These are phyloP conservation scores for Syzygium grande DNA, from an alignment of 345 rosid species.

Conservation along the genomic window DNA sequence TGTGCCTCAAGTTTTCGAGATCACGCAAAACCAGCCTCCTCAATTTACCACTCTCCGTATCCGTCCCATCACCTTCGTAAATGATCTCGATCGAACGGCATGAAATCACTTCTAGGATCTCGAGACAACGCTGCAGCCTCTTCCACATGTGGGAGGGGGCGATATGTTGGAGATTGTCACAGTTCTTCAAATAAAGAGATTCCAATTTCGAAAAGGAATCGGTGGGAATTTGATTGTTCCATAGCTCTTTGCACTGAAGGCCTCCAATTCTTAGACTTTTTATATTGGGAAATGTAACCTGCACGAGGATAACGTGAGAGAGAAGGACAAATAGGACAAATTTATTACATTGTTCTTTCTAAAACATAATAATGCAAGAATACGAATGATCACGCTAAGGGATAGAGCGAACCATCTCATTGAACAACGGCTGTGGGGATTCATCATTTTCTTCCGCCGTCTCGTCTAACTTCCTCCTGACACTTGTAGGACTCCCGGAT, in stretches of 20 bases:
- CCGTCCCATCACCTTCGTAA: no score
- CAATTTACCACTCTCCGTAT: neutral
- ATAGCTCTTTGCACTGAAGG: neutral
- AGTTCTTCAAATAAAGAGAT: neutral
- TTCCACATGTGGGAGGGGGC: neutral
- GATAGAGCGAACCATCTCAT: no score
- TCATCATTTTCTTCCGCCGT: no score
- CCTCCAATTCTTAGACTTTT: no score
- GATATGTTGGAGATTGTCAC: no score
- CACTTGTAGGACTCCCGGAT: no score
- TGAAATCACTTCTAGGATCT: neutral
- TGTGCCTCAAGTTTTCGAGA: neutral
- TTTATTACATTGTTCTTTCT: no score
- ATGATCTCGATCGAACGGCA: neutral
- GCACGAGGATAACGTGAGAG: neutral
- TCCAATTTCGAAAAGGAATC: neutral
- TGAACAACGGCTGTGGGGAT: no score
- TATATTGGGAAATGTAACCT: neutral
- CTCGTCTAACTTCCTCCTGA: no score
- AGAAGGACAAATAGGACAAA: neutral
- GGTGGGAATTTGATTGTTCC: neutral
- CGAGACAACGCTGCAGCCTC: neutral
- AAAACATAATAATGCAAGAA: no score
- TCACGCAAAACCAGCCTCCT: fast-evolving
- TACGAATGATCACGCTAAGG: no score